Conservation (phyloP, 352 stramenopile genomes). For the Sclerospora graminicola region DNA sequence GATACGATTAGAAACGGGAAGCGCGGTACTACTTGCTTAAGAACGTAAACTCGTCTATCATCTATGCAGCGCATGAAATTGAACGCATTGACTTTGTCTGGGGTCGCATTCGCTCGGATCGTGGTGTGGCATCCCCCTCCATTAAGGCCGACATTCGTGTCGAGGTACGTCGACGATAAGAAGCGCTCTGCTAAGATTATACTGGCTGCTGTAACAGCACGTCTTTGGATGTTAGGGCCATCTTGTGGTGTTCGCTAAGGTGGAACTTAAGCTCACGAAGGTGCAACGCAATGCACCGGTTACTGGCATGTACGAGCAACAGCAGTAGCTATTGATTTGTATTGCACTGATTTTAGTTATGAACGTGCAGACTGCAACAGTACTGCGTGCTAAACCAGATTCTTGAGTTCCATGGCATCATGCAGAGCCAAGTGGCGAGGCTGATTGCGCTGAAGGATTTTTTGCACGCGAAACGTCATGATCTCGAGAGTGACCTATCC, state of each 20-base stretch:
- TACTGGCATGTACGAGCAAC: slow-evolving; percentile 32
- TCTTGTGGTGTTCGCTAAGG: slow-evolving; percentile 57
- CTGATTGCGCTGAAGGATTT: slow-evolving; percentile 45
- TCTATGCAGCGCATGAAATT: slow-evolving; percentile 47
- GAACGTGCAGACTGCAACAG: slow-evolving; percentile 43
- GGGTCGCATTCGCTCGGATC: slow-evolving; percentile 64
- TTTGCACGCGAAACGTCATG: slow-evolving; percentile 29
- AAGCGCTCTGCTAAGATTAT: slow-evolving; percentile 8
- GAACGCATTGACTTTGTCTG: slow-evolving; percentile 79
- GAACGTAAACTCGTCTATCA: slow-evolving; percentile 38
- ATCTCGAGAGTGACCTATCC: slow-evolving; percentile 26
- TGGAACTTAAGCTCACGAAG: slow-evolving; percentile 63
- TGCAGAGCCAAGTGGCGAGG: slow-evolving; percentile 43
- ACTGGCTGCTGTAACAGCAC: slow-evolving; percentile 8
- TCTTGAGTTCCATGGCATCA: slow-evolving; percentile 66
- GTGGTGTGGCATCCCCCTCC: slow-evolving; percentile 21
- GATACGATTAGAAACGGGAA: slow-evolving; percentile 40
- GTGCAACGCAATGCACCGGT: slow-evolving; percentile 37
- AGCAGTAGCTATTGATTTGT: slow-evolving; percentile 1
- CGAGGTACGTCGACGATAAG: slow-evolving; percentile 25
- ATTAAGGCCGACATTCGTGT: slow-evolving; percentile 68
- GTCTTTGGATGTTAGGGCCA: slow-evolving; percentile 36
- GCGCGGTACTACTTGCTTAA: slow-evolving; percentile 48
- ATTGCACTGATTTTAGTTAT: neutral
- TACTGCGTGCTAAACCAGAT: slow-evolving; percentile 82